Base-by-base conservation (phyloP, 371 early-diverging fungal species). In the Zychaea mexicana region DNA sequence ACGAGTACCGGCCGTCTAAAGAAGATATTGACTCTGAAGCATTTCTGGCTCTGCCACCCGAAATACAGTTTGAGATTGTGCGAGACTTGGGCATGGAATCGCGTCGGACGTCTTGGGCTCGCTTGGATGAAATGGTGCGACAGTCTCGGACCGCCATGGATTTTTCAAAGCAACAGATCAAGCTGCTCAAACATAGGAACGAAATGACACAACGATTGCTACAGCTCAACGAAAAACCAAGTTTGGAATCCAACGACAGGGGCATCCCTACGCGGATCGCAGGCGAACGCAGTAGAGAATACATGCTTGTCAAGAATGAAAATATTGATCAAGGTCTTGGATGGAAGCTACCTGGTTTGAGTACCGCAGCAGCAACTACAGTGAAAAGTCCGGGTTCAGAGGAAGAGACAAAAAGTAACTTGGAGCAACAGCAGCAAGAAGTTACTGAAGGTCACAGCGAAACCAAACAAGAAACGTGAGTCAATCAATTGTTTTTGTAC, bases 81-180 rank as follows among this genome's bases (percentile, higher is more conserved):
- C 85, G 90, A 32, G 95, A 94, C 22, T 72, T 95, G n/a, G 95
- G 91, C 60, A 71, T 84, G 13, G 86, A 88, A 46, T 93, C 95
- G 5, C 81, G 99, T 2, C 89, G 91, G 61, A 90, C 95, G 0
- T 92, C 92, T 3, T 85, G 85, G 71, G 84, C 87, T 22, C 85
- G 95, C 17, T 74, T 94, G 15, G 85, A 92, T 63, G 76, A 85
- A 33, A 92, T 95, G 92, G 66, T 89, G 0, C 71, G 85, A 28
- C 73, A 81, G 5, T 85, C 93, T 8, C 67, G 79, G 9, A 91
- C 88, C 0, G 89, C 95, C 0, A 65, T 92, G 52, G 97, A 96
- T 60, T 98, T 98, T 71, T 94, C 94, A 46, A 85, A 90, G 57
- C 81, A 91, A 45, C 99, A 98, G 70, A 95, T 98, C 63, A 81